Percentiles rank a stretch among this genome's conserved stretches.
Evolutionary conservation across 2,329 filamentous ascomycete species (phyloP).

Genomic region (Paecilomyces niveus): DNA sequence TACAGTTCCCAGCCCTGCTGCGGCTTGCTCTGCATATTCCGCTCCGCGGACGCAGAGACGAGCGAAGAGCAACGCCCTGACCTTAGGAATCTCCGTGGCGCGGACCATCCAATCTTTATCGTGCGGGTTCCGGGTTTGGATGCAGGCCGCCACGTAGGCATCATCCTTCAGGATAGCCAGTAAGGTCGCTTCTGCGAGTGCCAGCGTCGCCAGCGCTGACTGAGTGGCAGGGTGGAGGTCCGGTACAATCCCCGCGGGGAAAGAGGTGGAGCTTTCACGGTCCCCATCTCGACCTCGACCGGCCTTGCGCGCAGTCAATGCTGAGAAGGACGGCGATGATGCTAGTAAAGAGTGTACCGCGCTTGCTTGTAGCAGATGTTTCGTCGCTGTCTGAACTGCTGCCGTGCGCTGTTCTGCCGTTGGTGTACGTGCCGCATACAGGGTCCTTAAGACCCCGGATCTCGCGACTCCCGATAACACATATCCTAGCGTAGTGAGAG

Average conservation of each 20-base stretch:
- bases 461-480: slow-evolving; percentile 67
- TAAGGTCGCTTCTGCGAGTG: slow-evolving; percentile 81
- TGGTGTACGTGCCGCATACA: slow-evolving; percentile 61
- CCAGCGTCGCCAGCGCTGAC: slow-evolving; percentile 46
- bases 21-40: slow-evolving; percentile 74
- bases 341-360: slow-evolving; percentile 69
- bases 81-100: slow-evolving; percentile 77
- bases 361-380: slow-evolving; percentile 68
- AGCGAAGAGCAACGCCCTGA: slow-evolving; percentile 80
- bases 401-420: slow-evolving; percentile 61
- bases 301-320: slow-evolving; percentile 8
- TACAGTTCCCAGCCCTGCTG: slow-evolving; percentile 41
- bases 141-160: slow-evolving; percentile 75
- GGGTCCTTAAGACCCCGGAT: slow-evolving; percentile 57
- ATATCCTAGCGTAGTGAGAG: slow-evolving; percentile 68
- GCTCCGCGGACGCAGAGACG: slow-evolving; percentile 79
- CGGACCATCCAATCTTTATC: slow-evolving; percentile 97
- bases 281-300: slow-evolving; percentile 1
- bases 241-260: slow-evolving; percentile 12
- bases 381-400: slow-evolving; percentile 67
- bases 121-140: slow-evolving; percentile 72
- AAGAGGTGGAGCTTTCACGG: slow-evolving; percentile 1
- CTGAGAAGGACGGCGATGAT: slow-evolving; percentile 41
- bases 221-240: slow-evolving; percentile 44
- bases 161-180: slow-evolving; percentile 91